phyloP scores from a whole-genome alignment of 371 early-diverging fungal species.

The Mortierella sp. region DNA sequence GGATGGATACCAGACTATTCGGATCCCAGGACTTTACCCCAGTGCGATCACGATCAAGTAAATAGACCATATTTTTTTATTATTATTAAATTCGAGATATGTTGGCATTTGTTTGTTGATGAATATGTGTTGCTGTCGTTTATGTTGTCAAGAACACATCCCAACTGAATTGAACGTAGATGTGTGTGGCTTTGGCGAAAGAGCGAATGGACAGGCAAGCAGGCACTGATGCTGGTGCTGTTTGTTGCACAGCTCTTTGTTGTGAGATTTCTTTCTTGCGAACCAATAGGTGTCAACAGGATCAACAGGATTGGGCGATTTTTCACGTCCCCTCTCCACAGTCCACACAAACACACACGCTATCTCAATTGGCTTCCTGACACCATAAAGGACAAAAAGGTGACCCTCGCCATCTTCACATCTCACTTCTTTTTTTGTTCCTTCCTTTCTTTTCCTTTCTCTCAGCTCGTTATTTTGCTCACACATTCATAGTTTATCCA shows the following conservation, averaged over 20 bases:
- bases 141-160: background rate
- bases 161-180: background rate
- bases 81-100: background rate
- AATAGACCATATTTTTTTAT: too few species aligned
- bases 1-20: background rate
- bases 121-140: background rate
- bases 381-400: background rate
- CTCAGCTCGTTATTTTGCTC: background rate
- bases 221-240: too few species aligned
- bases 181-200: background rate
- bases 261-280: too few species aligned
- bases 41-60: conserved; percentile 16
- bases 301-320: too few species aligned
- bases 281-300: too few species aligned
- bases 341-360: too few species aligned
- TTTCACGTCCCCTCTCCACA: too few species aligned
- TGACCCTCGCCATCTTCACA: background rate
- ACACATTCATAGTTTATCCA: background rate
- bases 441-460: background rate
- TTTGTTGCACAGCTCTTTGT: too few species aligned
- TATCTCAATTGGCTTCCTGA: too few species aligned
- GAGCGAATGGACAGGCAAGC: background rate
- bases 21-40: conserved; percentile 1
- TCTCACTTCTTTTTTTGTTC: background rate
- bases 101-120: background rate